Evolutionary conservation across 2,329 filamentous ascomycete genomes (phyloP).

Genomic region (Colletotrichum costaricense): DNA sequence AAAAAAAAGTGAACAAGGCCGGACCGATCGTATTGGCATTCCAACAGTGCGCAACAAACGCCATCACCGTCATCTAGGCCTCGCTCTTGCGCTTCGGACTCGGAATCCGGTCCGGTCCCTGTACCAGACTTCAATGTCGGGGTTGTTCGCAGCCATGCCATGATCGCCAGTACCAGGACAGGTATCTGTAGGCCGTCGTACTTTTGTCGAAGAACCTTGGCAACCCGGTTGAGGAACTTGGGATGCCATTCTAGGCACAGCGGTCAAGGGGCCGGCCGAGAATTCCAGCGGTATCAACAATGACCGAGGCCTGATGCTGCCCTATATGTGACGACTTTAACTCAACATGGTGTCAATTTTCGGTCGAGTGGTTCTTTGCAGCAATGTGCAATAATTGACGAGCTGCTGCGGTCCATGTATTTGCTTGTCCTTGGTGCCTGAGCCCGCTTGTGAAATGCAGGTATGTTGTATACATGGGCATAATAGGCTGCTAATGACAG

Average conservation of each 20-base stretch:
- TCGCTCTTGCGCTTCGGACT: conserved; percentile 9
- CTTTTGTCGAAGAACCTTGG: not conserved
- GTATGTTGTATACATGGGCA: not conserved
- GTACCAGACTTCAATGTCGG: not conserved
- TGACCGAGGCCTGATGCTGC: conserved; percentile 3
- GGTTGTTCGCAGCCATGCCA: conserved; percentile 5
- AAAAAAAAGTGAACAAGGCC: conserved; percentile 13
- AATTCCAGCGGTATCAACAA: conserved; percentile 27
- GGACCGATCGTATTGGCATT: conserved; percentile 2
- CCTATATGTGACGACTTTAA: not conserved
- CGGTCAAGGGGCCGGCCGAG: conserved; percentile 13
- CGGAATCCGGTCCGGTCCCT: conserved; percentile 21
- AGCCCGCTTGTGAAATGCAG: not conserved
- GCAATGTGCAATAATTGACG: not conserved
- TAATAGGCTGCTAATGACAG: not conserved
- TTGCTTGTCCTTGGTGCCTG: not conserved
- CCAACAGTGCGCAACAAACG: not conserved
- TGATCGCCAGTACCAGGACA: conserved; percentile 12
- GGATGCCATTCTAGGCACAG: conserved; percentile 4
- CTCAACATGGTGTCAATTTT: not conserved
- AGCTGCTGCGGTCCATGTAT: not conserved
- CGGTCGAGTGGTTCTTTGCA: not conserved
- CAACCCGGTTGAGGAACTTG: not conserved
- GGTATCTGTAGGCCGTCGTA: not conserved
- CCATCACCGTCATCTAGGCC: not conserved